phyloP scores from a whole-genome alignment of 441 rosid genomes.

The Gossypium trilobum region DNA sequence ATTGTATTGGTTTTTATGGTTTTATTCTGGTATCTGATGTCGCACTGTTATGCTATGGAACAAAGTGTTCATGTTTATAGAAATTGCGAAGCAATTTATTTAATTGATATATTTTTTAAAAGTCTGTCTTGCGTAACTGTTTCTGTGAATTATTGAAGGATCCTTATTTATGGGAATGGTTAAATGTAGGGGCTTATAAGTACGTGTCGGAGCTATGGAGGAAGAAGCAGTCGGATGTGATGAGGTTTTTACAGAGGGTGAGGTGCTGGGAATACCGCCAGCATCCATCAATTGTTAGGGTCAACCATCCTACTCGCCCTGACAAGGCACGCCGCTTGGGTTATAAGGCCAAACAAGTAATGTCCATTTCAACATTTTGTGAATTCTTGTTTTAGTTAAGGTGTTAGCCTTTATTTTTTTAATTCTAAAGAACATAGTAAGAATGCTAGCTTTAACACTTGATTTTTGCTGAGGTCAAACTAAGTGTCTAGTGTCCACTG shows the following conservation, averaged over 20 bases:
- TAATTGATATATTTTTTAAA: not conserved
- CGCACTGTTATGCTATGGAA: not conserved
- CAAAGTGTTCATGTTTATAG: too few species aligned
- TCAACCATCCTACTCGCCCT: slow-evolving; percentile 54
- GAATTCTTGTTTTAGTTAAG: not conserved
- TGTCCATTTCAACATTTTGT: not conserved
- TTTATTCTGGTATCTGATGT: not conserved
- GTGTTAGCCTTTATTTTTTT: not conserved
- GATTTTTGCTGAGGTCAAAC: slow-evolving; percentile 13
- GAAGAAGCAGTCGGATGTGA: slow-evolving; percentile 68
- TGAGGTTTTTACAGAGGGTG: slow-evolving; percentile 60
- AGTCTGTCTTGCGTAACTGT: not conserved
- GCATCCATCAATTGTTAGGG: slow-evolving; percentile 54
- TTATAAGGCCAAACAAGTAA: slow-evolving; percentile 60
- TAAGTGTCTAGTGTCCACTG: slow-evolving; percentile 22
- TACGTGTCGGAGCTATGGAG: slow-evolving; percentile 67
- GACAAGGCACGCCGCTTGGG: slow-evolving; percentile 62
- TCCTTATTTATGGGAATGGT: not conserved
- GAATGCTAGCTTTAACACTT: not conserved
- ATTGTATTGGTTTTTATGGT: not conserved
- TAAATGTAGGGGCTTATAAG: slow-evolving; percentile 46
- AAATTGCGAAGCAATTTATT: not conserved
- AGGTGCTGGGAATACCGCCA: slow-evolving; percentile 72
- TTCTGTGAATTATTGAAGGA: not conserved
- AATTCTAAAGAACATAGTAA: not conserved